Percentiles rank a stretch among this genome's conserved stretches.
These are phyloP conservation scores for Populus tomentosa DNA, from an alignment of 441 rosid species.

Conservation along the genomic window DNA sequence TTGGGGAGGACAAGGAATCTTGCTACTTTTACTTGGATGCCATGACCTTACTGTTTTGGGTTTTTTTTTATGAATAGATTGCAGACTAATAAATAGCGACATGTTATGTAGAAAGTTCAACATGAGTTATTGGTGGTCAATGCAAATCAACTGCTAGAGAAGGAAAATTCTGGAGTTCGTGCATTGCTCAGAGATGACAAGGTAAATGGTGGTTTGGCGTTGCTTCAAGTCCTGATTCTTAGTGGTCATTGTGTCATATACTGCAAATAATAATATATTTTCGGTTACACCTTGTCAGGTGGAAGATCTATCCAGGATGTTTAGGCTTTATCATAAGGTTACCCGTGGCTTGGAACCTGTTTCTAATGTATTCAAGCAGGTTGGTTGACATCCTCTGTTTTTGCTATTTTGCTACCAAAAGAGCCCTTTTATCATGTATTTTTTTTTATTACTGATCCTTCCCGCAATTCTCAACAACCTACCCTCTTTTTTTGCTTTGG, in stretches of 20 bases:
- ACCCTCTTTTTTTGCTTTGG: neutral
- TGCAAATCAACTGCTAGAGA: slow-evolving; percentile 25
- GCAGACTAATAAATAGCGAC: neutral
- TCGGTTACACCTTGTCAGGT: slow-evolving; percentile 39
- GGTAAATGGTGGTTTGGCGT: slow-evolving; percentile 32
- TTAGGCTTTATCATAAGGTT: slow-evolving; percentile 78
- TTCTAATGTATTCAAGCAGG: slow-evolving; percentile 83
- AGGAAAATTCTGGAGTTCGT: slow-evolving; percentile 80
- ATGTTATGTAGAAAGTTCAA: slow-evolving; percentile 72
- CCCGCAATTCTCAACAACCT: neutral
- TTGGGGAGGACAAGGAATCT: neutral
- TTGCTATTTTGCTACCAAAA: slow-evolving; percentile 6
- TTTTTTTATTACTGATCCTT: slow-evolving; percentile 14
- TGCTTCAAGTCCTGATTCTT: slow-evolving; percentile 6
- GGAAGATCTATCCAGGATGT: slow-evolving; percentile 94
- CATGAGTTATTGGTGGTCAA: slow-evolving; percentile 60
- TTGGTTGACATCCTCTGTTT: slow-evolving; percentile 15
- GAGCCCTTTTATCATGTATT: neutral
- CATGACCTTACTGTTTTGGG: neutral
- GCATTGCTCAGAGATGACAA: slow-evolving; percentile 87
- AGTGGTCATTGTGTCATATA: slow-evolving; percentile 3
- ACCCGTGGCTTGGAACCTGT: slow-evolving; percentile 72
- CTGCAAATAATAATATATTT: neutral
- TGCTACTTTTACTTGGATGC: neutral
- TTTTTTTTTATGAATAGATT: neutral